Evolutionary conservation across 108 stramenopile species (phyloP).

Genomic region (Ochromonas danica): DNA sequence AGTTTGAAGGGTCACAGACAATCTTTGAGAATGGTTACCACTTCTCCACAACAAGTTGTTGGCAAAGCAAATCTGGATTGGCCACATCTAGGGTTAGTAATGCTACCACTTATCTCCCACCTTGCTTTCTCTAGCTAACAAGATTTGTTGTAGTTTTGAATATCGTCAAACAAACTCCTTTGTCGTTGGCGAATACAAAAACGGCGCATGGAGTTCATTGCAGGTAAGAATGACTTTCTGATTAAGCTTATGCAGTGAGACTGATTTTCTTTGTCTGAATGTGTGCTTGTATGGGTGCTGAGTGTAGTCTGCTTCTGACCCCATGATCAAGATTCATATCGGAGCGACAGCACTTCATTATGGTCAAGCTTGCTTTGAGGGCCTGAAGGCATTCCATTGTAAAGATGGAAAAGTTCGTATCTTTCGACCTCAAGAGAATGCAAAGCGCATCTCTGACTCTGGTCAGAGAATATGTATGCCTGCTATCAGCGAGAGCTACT

Average conservation of each 20-base stretch:
- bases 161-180: not conserved
- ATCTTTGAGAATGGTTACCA: not conserved
- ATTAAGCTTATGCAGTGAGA: not conserved
- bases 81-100: not conserved
- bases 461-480: slow-evolving; percentile 88
- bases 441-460: slow-evolving; percentile 64
- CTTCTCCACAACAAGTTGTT: not conserved
- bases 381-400: slow-evolving; percentile 93
- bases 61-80: not conserved
- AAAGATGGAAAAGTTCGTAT: slow-evolving; percentile 83
- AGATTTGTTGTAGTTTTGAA: not conserved
- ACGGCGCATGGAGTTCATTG: not conserved
- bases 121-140: not conserved
- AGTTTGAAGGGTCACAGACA: too few species aligned
- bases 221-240: not conserved
- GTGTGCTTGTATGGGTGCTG: slow-evolving; percentile 26
- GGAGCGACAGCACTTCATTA: slow-evolving; percentile 96
- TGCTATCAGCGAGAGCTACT: slow-evolving; percentile 70
- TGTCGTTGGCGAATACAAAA: not conserved
- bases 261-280: not conserved
- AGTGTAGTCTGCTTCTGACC: slow-evolving; percentile 54
- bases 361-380: slow-evolving; percentile 96
- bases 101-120: not conserved
- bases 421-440: slow-evolving; percentile 96
- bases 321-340: slow-evolving; percentile 86